Evolutionary conservation across 257 asterid genomes (phyloP), one percentile per base, ranked within the genome.

Genomic region (Osmanthus fragrans): DNA sequence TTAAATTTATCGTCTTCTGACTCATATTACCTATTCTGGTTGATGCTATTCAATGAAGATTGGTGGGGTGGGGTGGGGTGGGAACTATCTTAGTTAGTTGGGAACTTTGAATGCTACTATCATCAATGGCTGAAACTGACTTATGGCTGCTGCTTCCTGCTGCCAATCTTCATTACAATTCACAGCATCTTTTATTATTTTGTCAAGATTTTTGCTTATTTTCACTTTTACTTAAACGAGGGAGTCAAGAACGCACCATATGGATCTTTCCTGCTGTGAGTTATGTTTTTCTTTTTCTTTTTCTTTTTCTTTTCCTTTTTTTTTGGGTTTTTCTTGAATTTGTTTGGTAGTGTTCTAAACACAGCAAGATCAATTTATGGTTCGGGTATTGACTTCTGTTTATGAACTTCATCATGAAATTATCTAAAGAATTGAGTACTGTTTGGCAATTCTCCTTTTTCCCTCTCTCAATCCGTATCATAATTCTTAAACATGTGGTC

Each of bases 201-300:
- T 63, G 29, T 73, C 67, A 1, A 54, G 5, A 18, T 16, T 40
- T 37, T 29, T 9, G 19, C 72, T 75, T 69, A 73, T 64, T 63
- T 18, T 60, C 11, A 25, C 36, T 68, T 77, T 83, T 69, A 40
- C 71, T 80, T 40, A 71, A 83, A 80, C 78, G 81, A 58, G 84
- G 66, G 76, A 89, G 91, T 89, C 93, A 89, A 89, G 93, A 89
- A 85, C 91, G 93, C 87, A 89, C 93, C 93, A 82, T 85, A 72
- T 83, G 49, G 63, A 72, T 47, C 64, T 68, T 64, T 76, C 76
- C 49, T 72, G 75, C 75, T 29, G 75, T 45, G 7, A 5, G 64
- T 2, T 16, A 19, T 54, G 10, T 11, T 5, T 51, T 51, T 54
- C 34, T 19, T 54, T 19, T 36, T 36, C 0, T 5, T 5, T 36